Percentiles rank a stretch among this genome's conserved stretches.
Conservation (phyloP, 768 basidiomycete genomes). For the Boletales sp. region DNA sequence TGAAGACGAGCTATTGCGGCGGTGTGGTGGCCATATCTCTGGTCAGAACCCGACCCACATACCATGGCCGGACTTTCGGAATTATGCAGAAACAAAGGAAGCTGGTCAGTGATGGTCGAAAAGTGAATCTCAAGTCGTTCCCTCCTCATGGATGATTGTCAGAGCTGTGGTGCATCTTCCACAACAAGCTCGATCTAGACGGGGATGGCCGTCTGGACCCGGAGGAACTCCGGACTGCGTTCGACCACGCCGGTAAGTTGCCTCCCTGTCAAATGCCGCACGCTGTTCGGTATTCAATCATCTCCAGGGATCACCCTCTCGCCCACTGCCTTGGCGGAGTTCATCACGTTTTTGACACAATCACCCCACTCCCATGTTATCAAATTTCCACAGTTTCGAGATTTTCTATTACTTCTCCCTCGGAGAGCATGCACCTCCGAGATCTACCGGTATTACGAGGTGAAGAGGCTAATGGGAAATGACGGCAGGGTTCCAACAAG, state of each 20-base stretch:
- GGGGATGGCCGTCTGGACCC: constrained; percentile 80
- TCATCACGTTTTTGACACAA: constrained; percentile 75
- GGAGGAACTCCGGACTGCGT: constrained; percentile 54
- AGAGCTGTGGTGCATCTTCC: constrained; percentile 93
- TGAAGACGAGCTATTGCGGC: constrained; percentile 67
- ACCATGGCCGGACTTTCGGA: constrained; percentile 68
- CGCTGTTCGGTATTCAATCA: constrained; percentile 13
- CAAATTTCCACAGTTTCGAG: constrained; percentile 82
- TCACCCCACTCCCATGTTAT: constrained; percentile 66
- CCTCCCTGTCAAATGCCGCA: constrained; percentile 17
- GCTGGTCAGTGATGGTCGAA: constrained; percentile 48
- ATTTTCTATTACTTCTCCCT: constrained; percentile 85
- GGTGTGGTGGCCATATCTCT: constrained; percentile 44
- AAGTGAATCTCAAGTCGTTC: constrained; percentile 10
- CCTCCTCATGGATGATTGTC: constrained; percentile 13
- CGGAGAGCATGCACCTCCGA: constrained; percentile 77
- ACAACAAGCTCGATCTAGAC: constrained; percentile 86
- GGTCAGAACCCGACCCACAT: constrained; percentile 45
- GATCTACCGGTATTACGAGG: constrained; percentile 81
- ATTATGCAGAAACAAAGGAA: constrained; percentile 80
- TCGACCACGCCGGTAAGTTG: constrained; percentile 65
- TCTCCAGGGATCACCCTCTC: constrained; percentile 67
- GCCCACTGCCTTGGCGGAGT: constrained; percentile 69
- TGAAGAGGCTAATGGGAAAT: constrained; percentile 62
- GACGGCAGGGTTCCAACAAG: constrained; percentile 77